Evolutionary conservation across 345 rosid genomes (phyloP), one percentile per base, ranked within the genome.

Genomic region (Kandelia obovata): DNA sequence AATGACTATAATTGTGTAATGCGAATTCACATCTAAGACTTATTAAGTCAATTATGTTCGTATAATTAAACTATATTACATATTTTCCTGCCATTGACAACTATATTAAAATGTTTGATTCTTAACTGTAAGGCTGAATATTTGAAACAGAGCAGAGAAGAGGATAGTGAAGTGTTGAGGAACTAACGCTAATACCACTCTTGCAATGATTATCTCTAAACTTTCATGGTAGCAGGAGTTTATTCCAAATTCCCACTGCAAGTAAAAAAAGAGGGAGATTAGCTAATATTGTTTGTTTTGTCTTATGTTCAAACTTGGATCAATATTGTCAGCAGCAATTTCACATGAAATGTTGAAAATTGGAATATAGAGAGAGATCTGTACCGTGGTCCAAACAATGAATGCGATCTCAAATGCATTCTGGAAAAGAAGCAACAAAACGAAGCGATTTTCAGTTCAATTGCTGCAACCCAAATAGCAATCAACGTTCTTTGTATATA

Each of bases 341-440:
- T 25, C 59, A 10, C 30, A 10, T 25, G 17, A 56, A 32, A 37
- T 6, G 15, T 21, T 23, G 15, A 34, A 53, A 53, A 23, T 20
- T 5, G 13, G 6, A 16, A 31, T 3, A 20, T 53, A 30, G 32
- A 37, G 32, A 37, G 56, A 7, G 62, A 30, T 13, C n/a, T 5
- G 15, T 68, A 80, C 88, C 64, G 79, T 61, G 37, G 73, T 77
- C 83, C 88, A 85, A 47, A 80, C 69, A 34, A 82, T 76, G 62
- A 82, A 78, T 62, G 86, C 83, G 1, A 85, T 69, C 68, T 82
- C 81, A 74, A 80, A 85, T 17, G 88, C 83, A 66, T 85, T 85
- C 84, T 80, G 80, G 30, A 51, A 20, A 26, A 72, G 0, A 32
- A 56, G 47, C 51, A 76, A 20, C 51, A 32, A 63, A 21, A 30